Base-by-base conservation (phyloP, 176 grass and related monocot species). In the Lolium multiflorum region DNA sequence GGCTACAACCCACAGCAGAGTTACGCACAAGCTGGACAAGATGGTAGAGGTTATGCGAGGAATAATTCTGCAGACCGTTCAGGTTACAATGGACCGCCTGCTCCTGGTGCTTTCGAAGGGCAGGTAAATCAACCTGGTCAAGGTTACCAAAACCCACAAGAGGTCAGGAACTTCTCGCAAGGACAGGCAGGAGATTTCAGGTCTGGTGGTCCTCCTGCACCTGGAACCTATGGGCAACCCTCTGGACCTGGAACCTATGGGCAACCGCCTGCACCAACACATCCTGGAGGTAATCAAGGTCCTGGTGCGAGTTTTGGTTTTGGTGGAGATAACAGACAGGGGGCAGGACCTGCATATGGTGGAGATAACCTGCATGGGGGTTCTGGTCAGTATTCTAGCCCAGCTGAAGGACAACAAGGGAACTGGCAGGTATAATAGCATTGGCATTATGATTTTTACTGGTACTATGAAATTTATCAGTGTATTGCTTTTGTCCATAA, bases 81-180 rank as follows among this genome's bases (percentile, higher is more conserved):
- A 81, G 58, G 87, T 84, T 67, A 68, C 80, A 81, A n/a, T 83
- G 85, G 80, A 83, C 56, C 26, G 5, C 63, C 63, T 66, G 46
- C 62, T 1, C 80, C 85, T 85, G 81, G 81, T 87, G 86, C 66
- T 9, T 80, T 76, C 77, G 81, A 91, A 85, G 86, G 91, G 80
- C 81, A 75, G 54, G 80, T 63, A 79, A 92, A 91, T 81, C 80
- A 76, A 76, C 83, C 80, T 18, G 81, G 90, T 74, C 83, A 74
- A 91, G 86, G 82, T 77, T 88, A 96, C 70, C 86, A 91, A 79
- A 84, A 52, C 20, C 77, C 92, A 59, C 87, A 81, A 78, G 96
- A 89, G 24, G 82, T 12, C 14, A 92, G 78, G 64, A 91, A 88
- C 56, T 87, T 94, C 75, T 57, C 88, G 0, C 92, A 82, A 84